These are phyloP conservation scores for Xanthoconium separans DNA, from an alignment of 1,284 basidiomycete species.

Conservation along the genomic window DNA sequence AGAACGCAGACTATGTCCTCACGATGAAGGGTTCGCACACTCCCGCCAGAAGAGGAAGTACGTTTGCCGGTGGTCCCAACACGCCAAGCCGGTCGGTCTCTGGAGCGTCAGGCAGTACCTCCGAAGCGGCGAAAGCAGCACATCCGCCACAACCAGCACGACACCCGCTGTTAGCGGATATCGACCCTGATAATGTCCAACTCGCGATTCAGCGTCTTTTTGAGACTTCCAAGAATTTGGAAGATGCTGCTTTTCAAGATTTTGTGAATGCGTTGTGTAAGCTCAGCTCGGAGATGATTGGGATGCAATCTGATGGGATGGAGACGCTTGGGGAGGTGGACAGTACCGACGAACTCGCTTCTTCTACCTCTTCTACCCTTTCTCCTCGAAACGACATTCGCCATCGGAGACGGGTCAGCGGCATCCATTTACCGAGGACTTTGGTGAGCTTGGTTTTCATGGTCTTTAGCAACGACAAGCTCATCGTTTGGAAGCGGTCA, in stretches of 20 bases:
- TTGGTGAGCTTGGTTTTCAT: slow-evolving; percentile 48
- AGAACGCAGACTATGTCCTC: slow-evolving; percentile 91
- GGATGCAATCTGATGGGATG: slow-evolving; percentile 63
- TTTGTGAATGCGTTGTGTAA: slow-evolving; percentile 85
- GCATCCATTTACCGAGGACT: slow-evolving; percentile 76
- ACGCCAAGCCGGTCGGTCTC: slow-evolving; percentile 40
- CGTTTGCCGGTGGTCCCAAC: slow-evolving; percentile 32
- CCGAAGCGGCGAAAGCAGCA: slow-evolving; percentile 21
- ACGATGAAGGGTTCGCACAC: slow-evolving; percentile 50
- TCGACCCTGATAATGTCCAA: slow-evolving; percentile 75
- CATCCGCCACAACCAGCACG: slow-evolving; percentile 28
- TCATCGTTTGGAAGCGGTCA: slow-evolving; percentile 47
- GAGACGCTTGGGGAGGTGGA: slow-evolving; percentile 36
- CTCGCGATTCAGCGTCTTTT: slow-evolving; percentile 77
- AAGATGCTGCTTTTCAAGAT: slow-evolving; percentile 78
- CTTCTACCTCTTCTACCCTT: slow-evolving; percentile 34
- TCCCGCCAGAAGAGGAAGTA: slow-evolving; percentile 35
- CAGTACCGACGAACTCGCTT: slow-evolving; percentile 41
- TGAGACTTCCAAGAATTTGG: slow-evolving; percentile 79
- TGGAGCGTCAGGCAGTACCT: slow-evolving; percentile 20
- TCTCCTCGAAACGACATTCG: slow-evolving; percentile 44
- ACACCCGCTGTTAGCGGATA: slow-evolving; percentile 68
- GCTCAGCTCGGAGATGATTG: slow-evolving; percentile 87
- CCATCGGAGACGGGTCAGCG: slow-evolving; percentile 77
- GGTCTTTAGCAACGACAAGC: neutral